Evolutionary conservation across 768 basidiomycete genomes (phyloP).

Genomic region (Leccinum truebloodii): DNA sequence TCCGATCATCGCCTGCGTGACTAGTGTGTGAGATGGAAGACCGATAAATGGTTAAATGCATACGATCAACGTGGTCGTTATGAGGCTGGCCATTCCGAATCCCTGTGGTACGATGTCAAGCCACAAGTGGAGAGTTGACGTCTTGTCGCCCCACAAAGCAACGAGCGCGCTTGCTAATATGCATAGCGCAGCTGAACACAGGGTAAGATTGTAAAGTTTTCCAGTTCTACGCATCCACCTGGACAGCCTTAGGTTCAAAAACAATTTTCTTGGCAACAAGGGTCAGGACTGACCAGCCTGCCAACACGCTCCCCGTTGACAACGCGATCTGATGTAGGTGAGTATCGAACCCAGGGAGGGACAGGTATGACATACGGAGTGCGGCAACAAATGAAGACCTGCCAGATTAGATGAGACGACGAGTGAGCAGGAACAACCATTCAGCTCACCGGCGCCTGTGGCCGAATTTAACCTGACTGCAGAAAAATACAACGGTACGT

Average conservation of each 20-base stretch:
- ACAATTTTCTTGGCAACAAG: slow-evolving; percentile 2
- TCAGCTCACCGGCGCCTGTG: slow-evolving; percentile 63
- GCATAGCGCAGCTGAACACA: slow-evolving; percentile 61
- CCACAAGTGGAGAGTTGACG: slow-evolving; percentile 68
- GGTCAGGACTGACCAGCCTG: slow-evolving; percentile 67
- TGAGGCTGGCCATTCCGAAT: slow-evolving; percentile 80
- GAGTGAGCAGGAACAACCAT: not conserved
- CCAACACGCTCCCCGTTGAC: slow-evolving; percentile 81
- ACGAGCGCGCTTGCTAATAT: slow-evolving; percentile 63
- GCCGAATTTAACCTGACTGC: slow-evolving; percentile 73
- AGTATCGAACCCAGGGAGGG: slow-evolving; percentile 12
- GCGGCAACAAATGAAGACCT: slow-evolving; percentile 88
- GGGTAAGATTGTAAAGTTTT: slow-evolving; percentile 75
- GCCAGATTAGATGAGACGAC: slow-evolving; percentile 15
- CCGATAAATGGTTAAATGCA: slow-evolving; percentile 31
- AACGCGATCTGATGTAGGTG: slow-evolving; percentile 61
- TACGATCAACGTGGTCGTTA: slow-evolving; percentile 86
- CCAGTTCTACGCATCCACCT: slow-evolving; percentile 89
- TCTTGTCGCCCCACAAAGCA: slow-evolving; percentile 63
- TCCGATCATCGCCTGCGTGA: slow-evolving; percentile 79
- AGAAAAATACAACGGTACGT: slow-evolving; percentile 86
- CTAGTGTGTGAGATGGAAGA: slow-evolving; percentile 6
- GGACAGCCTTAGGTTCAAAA: slow-evolving; percentile 14
- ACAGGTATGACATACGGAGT: slow-evolving; percentile 59
- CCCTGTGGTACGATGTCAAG: slow-evolving; percentile 78